phyloP scores from a whole-genome alignment of 257 asterid genomes.

The Solanum clarkiae region DNA sequence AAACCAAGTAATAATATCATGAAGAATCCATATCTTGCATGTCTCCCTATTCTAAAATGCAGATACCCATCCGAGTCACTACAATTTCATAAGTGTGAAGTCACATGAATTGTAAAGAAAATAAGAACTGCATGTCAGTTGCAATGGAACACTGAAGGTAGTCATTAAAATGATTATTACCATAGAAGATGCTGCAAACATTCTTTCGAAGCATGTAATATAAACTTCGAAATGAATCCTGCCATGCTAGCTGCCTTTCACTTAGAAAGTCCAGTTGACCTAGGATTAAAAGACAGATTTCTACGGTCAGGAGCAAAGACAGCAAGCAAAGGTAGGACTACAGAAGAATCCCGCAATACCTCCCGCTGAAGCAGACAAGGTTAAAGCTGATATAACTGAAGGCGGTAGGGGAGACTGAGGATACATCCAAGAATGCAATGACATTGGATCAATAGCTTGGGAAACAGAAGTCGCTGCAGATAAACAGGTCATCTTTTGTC shows the following conservation, averaged over 20 bases:
- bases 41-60: neutral
- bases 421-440: constrained; percentile 70
- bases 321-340: neutral
- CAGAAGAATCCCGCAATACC: constrained; percentile 30
- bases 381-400: constrained; percentile 64
- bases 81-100: neutral
- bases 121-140: neutral
- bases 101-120: neutral
- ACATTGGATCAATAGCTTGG: constrained; percentile 8
- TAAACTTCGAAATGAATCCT: constrained; percentile 80
- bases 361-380: constrained; percentile 39
- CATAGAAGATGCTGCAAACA: constrained; percentile 65
- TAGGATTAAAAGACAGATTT: constrained; percentile 7
- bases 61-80: neutral
- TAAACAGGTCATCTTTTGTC: constrained; percentile 14
- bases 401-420: constrained; percentile 80
- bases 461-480: constrained; percentile 25
- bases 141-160: neutral
- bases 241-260: constrained; percentile 76
- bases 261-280: constrained; percentile 68
- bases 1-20: neutral
- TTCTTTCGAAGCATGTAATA: constrained; percentile 84
- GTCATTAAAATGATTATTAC: constrained; percentile 21
- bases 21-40: neutral
- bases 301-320: neutral